These are phyloP conservation scores for Fusarium liriodendri DNA, from an alignment of 2,329 filamentous ascomycete species.

Conservation along the genomic window DNA sequence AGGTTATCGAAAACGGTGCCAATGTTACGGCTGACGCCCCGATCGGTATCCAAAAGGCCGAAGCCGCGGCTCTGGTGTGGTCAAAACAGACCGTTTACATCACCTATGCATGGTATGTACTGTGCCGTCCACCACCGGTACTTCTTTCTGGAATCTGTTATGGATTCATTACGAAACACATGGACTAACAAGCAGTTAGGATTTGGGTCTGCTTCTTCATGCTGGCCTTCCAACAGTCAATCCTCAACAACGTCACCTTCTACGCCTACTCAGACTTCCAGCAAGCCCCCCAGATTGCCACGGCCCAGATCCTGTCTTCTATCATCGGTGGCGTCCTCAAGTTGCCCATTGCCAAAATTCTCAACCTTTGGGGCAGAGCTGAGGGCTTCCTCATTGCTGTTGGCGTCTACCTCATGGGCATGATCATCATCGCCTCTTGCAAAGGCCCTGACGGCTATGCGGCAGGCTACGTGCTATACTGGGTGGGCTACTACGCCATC, in stretches of 20 bases:
- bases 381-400: constrained; percentile 50
- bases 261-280: constrained; percentile 49
- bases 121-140: not conserved
- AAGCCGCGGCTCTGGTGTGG: constrained; percentile 51
- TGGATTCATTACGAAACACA: not conserved
- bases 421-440: constrained; percentile 69
- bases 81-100: constrained; percentile 33
- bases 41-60: constrained; percentile 47
- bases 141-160: not conserved
- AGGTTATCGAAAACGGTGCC: not conserved
- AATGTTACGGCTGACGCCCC: constrained; percentile 10
- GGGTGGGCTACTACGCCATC: constrained; percentile 56
- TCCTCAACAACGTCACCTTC: constrained; percentile 49
- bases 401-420: constrained; percentile 51
- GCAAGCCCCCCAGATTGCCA: constrained; percentile 49
- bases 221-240: constrained; percentile 54
- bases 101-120: constrained; percentile 22
- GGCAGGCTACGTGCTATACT: constrained; percentile 66
- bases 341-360: constrained; percentile 51
- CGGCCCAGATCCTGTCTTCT: constrained; percentile 57
- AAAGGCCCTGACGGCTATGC: constrained; percentile 60
- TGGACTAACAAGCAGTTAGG: constrained; percentile 37
- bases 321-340: constrained; percentile 45
- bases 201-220: constrained; percentile 50
- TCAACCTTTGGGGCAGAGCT: constrained; percentile 53